These are phyloP conservation scores for Huiozyma sinensis DNA, from an alignment of 805 yeast genomes.

Conservation along the genomic window DNA sequence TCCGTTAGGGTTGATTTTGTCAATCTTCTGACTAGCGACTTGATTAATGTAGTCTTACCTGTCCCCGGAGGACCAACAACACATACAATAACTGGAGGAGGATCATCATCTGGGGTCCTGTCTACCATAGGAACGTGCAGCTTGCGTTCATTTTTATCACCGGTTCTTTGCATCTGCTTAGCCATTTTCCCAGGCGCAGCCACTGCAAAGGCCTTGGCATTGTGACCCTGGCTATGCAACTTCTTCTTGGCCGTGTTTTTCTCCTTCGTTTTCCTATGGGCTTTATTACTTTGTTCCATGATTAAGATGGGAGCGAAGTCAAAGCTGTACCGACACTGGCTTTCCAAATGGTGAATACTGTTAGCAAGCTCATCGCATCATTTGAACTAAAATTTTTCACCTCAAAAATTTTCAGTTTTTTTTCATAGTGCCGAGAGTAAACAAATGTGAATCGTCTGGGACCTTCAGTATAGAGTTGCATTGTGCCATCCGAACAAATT, in stretches of 20 bases:
- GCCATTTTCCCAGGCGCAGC: conserved; percentile 80
- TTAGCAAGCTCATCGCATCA: too few relatives aligned
- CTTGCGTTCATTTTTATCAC: conserved; percentile 70
- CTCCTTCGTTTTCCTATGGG: conserved; percentile 58
- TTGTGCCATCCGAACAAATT: too few relatives aligned
- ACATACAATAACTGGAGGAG: conserved; percentile 93
- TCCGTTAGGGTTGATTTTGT: conserved; percentile 80
- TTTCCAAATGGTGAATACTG: too few relatives aligned
- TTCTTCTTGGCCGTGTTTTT: conserved; percentile 69
- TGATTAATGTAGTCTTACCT: conserved; percentile 88
- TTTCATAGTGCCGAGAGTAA: too few relatives aligned
- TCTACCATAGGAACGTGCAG: conserved; percentile 97
- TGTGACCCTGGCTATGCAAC: conserved; percentile 76
- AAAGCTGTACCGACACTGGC: too few relatives aligned
- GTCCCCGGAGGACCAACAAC: conserved; percentile 99
- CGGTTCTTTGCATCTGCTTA: conserved; percentile 70
- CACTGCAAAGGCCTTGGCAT: conserved; percentile 77
- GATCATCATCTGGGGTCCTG: conserved; percentile 93
- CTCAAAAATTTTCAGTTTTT: too few relatives aligned
- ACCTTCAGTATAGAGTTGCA: too few relatives aligned
- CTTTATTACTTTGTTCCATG: conserved; percentile 61
- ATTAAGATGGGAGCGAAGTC: background rate
- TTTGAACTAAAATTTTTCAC: too few relatives aligned
- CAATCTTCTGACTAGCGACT: conserved; percentile 76
- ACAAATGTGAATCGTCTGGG: too few relatives aligned